These are phyloP conservation scores for Cystobasidiaceae sp. DNA, from an alignment of 1,284 basidiomycete genomes.

Conservation along the genomic window DNA sequence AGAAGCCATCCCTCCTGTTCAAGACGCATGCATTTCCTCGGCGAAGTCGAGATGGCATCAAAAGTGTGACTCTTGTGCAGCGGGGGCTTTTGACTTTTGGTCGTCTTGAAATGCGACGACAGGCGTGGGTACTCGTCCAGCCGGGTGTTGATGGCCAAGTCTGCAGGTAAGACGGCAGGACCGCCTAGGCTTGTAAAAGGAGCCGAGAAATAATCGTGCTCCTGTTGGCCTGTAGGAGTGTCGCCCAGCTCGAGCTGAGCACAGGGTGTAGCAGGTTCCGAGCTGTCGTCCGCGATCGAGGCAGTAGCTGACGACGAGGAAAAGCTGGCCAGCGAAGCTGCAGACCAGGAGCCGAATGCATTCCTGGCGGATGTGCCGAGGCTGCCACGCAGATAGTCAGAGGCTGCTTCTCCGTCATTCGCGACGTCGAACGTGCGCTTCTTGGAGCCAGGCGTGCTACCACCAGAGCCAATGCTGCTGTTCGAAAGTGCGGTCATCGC, in stretches of 20 bases:
- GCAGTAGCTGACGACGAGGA: not conserved
- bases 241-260: not conserved
- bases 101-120: too few relatives aligned
- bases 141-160: too few relatives aligned
- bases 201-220: not conserved
- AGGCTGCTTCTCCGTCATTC: not conserved
- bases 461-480: not conserved
- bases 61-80: conserved; percentile 8
- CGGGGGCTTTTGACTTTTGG: not conserved
- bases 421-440: not conserved
- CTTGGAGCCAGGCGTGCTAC: not conserved
- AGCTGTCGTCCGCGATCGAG: not conserved
- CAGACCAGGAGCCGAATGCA: not conserved
- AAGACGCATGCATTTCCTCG: conserved; percentile 10
- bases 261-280: not conserved
- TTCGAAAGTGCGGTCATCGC: not conserved
- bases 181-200: too few relatives aligned
- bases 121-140: too few relatives aligned
- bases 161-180: too few relatives aligned
- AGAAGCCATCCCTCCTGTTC: not conserved
- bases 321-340: not conserved
- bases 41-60: conserved; percentile 5
- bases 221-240: too few relatives aligned
- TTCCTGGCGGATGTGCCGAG: not conserved
- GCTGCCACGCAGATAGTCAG: not conserved